Evolutionary conservation across 1,284 basidiomycete species (phyloP), one percentile per base, ranked within the genome.

Genomic region (Schizophyllum commune): DNA sequence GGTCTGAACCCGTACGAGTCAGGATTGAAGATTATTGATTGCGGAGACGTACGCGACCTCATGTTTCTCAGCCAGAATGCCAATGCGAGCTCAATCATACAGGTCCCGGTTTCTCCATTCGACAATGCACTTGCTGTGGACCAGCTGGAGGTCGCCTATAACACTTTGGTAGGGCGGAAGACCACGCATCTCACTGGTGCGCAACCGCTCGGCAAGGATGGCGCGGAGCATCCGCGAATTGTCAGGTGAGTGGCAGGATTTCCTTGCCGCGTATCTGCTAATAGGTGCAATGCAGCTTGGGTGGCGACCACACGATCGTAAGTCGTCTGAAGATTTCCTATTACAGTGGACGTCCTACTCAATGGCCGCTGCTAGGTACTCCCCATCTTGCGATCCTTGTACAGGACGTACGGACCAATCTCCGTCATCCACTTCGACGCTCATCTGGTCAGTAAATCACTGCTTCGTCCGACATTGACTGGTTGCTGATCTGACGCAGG

Each of bases 371-470:
- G 8, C 52, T 27, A 80, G 78, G 78, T 80, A 15, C 78, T 88
- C 21, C 89, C 89, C 7, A 89, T 91, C 65, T 78, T 92, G 15
- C 84, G 89, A 53, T 80, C 89, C 5, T 73, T 92, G 53, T 73
- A 88, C 74, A 83, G 83, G 68, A 77, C 86, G 20, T 90, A 92
- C 68, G 90, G 89, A 1, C 87, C 88, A 0, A 79, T 91, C 58
- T 86, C 86, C 39, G 87, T 92, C 56, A 89, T 92, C 57, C 91
- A 92, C 70, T 91, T 92, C 64, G 90, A 92, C 68, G 86, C 88
- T 0, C 90, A 92, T 72, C 74, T 91, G 65, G 78, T 79, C 57
- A 21, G 69, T 58, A 22, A 21, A 6, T 19, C 32, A 21, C 33
- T 52, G 7, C 47, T 20, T 27, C 53, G 19, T 27, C 27, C 27